These are phyloP conservation scores for Bjerkandera adusta DNA, from an alignment of 1,284 basidiomycete genomes.

Conservation along the genomic window DNA sequence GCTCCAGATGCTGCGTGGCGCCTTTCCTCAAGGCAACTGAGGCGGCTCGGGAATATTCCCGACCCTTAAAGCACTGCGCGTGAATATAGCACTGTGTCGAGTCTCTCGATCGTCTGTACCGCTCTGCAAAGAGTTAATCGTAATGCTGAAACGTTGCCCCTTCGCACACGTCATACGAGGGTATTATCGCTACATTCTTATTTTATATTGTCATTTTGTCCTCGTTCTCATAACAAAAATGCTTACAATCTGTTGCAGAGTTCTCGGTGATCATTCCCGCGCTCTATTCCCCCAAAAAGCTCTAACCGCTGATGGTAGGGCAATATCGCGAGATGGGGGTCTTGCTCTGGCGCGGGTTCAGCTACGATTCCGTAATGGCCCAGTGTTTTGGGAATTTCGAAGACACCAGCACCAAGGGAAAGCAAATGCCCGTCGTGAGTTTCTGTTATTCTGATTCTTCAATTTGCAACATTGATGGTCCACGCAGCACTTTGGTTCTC, in stretches of 20 bases:
- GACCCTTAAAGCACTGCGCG: no score
- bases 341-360: constrained; percentile 84
- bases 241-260: constrained; percentile 40
- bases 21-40: no score
- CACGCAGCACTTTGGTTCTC: constrained; percentile 81
- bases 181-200: no score
- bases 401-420: constrained; percentile 82
- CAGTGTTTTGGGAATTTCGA: constrained; percentile 88
- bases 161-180: no score
- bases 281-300: constrained; percentile 15
- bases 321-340: constrained; percentile 92
- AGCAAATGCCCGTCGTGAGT: constrained; percentile 84
- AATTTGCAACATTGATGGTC: not conserved
- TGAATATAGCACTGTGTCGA: no score
- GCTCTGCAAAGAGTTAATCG: no score
- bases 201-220: no score
- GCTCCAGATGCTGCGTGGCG: no score
- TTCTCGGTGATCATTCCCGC: no score
- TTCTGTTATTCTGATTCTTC: not conserved
- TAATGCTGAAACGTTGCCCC: no score
- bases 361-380: constrained; percentile 72
- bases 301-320: constrained; percentile 38
- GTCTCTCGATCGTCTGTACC: no score
- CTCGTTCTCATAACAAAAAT: constrained; percentile 8
- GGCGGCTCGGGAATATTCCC: no score